Evolutionary conservation across 768 basidiomycete species (phyloP).

Genomic region (Clitopilus passeckerianus): DNA sequence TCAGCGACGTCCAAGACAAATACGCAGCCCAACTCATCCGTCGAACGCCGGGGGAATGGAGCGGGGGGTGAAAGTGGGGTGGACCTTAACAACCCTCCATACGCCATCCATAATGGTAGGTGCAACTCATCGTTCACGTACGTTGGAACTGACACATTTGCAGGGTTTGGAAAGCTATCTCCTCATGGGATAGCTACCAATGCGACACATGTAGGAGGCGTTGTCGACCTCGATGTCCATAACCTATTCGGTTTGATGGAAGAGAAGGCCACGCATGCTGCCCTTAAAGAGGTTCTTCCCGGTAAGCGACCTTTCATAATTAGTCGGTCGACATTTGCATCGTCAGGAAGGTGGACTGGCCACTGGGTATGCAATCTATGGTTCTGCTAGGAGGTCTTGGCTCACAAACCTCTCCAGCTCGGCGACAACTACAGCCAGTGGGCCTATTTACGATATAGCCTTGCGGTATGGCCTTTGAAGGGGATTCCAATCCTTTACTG

Average conservation of each 20-base stretch:
- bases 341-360: constrained; percentile 67
- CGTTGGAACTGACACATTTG: constrained; percentile 1
- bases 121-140: not conserved
- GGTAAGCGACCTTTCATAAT: constrained; percentile 69
- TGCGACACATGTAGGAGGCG: constrained; percentile 61
- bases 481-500: not conserved
- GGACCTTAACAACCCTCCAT: constrained; percentile 56
- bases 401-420: constrained; percentile 31
- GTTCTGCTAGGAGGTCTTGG: not conserved
- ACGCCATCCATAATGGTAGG: constrained; percentile 69
- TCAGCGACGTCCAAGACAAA: too few species aligned
- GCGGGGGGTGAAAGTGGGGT: constrained; percentile 41
- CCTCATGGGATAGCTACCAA: constrained; percentile 63
- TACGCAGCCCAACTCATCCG: constrained; percentile 11
- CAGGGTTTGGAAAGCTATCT: constrained; percentile 48
- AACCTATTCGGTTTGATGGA: constrained; percentile 73
- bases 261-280: constrained; percentile 59
- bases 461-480: constrained; percentile 27
- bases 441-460: constrained; percentile 64
- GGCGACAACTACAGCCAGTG: constrained; percentile 78
- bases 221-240: constrained; percentile 62
- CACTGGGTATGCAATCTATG: constrained; percentile 52
- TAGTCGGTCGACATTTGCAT: constrained; percentile 64
- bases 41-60: constrained; percentile 42
- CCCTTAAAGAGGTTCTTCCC: constrained; percentile 46